Base-by-base conservation (phyloP, 2,329 filamentous ascomycete genomes). In the Colletotrichum siamense region DNA sequence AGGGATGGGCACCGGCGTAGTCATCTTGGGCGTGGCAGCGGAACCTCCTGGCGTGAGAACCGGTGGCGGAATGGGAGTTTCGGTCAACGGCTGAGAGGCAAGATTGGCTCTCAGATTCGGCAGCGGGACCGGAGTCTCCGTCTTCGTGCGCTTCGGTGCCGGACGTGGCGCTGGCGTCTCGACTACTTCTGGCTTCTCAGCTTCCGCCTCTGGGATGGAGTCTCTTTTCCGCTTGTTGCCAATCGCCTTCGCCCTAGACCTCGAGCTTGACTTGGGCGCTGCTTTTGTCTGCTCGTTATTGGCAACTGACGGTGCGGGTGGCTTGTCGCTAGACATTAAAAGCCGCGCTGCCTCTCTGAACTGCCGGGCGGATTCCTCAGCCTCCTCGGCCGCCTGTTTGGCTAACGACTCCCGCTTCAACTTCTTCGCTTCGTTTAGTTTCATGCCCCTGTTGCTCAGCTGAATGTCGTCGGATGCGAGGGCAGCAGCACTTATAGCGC, bases 351-450 rank as follows among this genome's bases (percentile, higher is more conserved):
- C 84, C 79, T 89, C 87, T 10, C 85, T 84, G 85, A 91, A 88
- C 80, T 90, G 90, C 18, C 88, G 86, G 18, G 88, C 89, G 10
- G 90, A 90, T 79, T 90, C 89, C 80, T 91, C 90, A 18, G 91
- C 92, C 80, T 93, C 92, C 77, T 93, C 91, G 2, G 90, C 91
- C 3, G 92, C 92, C 79, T 89, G 86, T 78, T 91, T 91, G 15
- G 90, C 91, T 78, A 92, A 84, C 8, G 91, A 90, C 82, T 95
- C 92, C 71, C 92, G 88, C 85, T 95, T 95, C 13, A 94, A 85
- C 82, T 94, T 95, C 84, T 95, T 95, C 4, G 94, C 92, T 79
- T 95, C 94, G 81, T 95, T 95, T 28, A 95, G 87, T 81, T 94
- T 94, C 92, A 95, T 94, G 10, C 94, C 94, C 68, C 94, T 90